Evolutionary conservation across 1,284 basidiomycete genomes (phyloP).

Genomic region (Retiboletus flavoniger): DNA sequence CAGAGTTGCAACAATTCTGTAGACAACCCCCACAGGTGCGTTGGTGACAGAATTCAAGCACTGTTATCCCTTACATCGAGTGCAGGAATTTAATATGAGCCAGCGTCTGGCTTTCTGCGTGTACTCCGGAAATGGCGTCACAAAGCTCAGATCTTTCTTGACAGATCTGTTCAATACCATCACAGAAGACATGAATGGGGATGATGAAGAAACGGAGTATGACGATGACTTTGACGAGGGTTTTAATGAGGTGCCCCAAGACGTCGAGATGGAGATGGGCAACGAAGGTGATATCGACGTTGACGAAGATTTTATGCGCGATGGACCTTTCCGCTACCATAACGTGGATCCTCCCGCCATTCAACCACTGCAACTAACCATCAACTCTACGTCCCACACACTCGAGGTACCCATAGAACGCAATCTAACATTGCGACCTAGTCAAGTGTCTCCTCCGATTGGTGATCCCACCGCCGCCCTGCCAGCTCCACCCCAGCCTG

Average conservation of each 20-base stretch:
- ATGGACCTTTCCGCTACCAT: conserved; percentile 31
- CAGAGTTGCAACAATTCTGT: conserved; percentile 89
- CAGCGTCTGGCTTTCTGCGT: conserved; percentile 97
- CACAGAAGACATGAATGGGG: conserved; percentile 61
- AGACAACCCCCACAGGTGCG: conserved; percentile 82
- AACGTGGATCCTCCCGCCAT: conserved; percentile 13
- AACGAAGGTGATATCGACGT: conserved; percentile 43
- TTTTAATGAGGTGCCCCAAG: conserved; percentile 49
- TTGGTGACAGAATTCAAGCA: conserved; percentile 11
- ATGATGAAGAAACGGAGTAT: conserved; percentile 70
- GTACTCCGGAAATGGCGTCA: conserved; percentile 90
- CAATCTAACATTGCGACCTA: conserved; percentile 28
- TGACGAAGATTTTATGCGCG: conserved; percentile 38
- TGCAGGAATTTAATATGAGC: conserved; percentile 88
- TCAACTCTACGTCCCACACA: conserved; percentile 18
- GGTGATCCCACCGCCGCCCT: conserved; percentile 5
- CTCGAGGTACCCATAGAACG: conserved; percentile 36
- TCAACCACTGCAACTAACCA: conserved; percentile 32
- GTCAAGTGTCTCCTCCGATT: conserved; percentile 14
- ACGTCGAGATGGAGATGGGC: conserved; percentile 52
- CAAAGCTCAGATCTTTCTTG: conserved; percentile 78
- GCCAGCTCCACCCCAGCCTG: conserved; percentile 5
- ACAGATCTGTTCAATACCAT: conserved; percentile 70
- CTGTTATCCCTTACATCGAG: conserved; percentile 4
- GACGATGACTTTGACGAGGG: conserved; percentile 63